Evolutionary conservation across 192 early-diverging fungal species (phyloP).

Genomic region (Blastocladiella britannica): DNA sequence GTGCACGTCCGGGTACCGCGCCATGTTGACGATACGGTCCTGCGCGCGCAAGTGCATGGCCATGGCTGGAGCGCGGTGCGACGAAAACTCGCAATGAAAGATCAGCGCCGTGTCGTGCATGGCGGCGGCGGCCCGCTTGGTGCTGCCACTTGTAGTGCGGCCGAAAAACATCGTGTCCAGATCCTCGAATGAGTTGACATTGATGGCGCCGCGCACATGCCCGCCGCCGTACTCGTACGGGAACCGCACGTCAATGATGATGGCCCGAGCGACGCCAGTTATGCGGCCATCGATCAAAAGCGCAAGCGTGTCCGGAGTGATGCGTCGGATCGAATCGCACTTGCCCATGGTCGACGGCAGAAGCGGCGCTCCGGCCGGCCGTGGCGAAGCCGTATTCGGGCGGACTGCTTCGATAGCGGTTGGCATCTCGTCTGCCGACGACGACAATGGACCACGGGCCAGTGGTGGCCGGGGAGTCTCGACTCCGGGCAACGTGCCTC

Average conservation of each 20-base stretch:
- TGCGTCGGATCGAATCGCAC: constrained; percentile 38
- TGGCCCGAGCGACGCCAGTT: constrained; percentile 28
- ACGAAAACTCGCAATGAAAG: constrained; percentile 75
- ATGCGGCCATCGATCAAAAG: constrained; percentile 47
- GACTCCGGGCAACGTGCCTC: too few relatives aligned
- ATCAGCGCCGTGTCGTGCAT: constrained; percentile 36
- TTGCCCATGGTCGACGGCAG: constrained; percentile 26
- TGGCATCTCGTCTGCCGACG: not conserved
- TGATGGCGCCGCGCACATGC: constrained; percentile 50
- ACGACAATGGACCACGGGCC: not conserved
- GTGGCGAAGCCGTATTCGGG: not conserved
- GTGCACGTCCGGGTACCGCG: constrained; percentile 48
- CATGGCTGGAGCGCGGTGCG: constrained; percentile 62
- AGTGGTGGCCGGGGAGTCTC: not conserved
- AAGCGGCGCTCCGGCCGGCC: constrained; percentile 8
- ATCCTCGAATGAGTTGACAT: constrained; percentile 37
- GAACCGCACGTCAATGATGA: constrained; percentile 67
- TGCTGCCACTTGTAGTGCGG: too few relatives aligned
- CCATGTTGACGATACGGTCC: constrained; percentile 48
- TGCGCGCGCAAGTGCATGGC: constrained; percentile 49
- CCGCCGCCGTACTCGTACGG: constrained; percentile 74
- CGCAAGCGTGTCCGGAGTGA: constrained; percentile 32
- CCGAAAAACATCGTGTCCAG: constrained; percentile 40
- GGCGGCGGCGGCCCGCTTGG: constrained; percentile 16
- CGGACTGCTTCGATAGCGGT: not conserved